Base-by-base conservation (phyloP, 148 eudicot species). In the Vaccinium vitisidaea region DNA sequence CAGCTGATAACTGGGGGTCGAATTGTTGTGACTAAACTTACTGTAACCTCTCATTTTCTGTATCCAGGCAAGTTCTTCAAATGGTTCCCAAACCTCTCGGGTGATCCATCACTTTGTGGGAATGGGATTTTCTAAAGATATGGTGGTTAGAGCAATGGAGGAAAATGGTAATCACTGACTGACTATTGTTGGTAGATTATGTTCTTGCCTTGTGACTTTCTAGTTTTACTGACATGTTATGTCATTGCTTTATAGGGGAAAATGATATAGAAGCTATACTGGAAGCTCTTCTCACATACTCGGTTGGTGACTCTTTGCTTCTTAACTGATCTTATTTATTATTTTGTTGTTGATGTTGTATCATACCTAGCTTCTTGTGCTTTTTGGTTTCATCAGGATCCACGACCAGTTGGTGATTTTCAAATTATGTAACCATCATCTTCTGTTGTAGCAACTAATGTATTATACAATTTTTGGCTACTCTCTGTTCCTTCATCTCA, bases 271-370 rank as follows among this genome's bases (percentile, higher is more conserved):
- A 89, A 30, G 73, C 90, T 30, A 89, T 91, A 83, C 83, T 91
- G 74, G 89, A 91, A 61, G 43, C 87, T 32, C 91, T 92, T 83
- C 94, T 90, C 63, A 89, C 91, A 30, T 89, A 89, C 84, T 56
- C 85, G 79, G 92, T 89, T 70, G 87, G 89, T 77, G 16, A 36
- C 53, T 69, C 61, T 71, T 32, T 52, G 78, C 76, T 67, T 54
- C 25, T 19, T 27, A 30, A 32, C 11, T 71, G 18, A 30, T 32
- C n/a, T 7, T 12, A 11, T 15, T 15, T 25, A 39, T 14, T 49
- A 52, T 54, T 11, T 14, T 80, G 12, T 23, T 58, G 71, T 36
- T 55, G 50, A 80, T 39, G 43, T 1, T n/a, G 21, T 56, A 8
- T 15, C 49, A 6, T 11, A 55, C 27, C 30, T 23, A 36, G 14